Evolutionary conservation across 1,284 basidiomycete genomes (phyloP), one percentile per base, ranked within the genome.

Genomic region (Cystobasidium slooffiae): DNA sequence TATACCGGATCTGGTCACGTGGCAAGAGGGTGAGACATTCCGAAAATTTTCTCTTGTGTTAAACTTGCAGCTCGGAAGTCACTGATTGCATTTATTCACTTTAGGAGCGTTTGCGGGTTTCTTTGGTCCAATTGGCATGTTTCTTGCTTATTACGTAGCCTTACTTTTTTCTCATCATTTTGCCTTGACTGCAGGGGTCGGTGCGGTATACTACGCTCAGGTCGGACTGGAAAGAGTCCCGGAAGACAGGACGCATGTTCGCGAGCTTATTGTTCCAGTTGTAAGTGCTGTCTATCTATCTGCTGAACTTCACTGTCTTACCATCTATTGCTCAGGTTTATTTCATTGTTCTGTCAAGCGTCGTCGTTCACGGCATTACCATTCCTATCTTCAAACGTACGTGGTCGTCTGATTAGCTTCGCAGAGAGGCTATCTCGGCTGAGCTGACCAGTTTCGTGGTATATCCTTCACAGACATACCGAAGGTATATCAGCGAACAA

Each of bases 301-400:
- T n/a, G n/a, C n/a, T n/a, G n/a, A n/a, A n/a, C n/a, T n/a, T n/a
- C n/a, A n/a, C n/a, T n/a, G n/a, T n/a, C n/a, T n/a, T n/a, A n/a
- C n/a, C n/a, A n/a, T n/a, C n/a, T n/a, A n/a, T n/a, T n/a, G n/a
- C n/a, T n/a, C n/a, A 65, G 31, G 85, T 86, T 10, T 83, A 86
- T 68, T 86, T 87, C 76, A 80, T 85, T 58, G 84, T 86, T 14
- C 82, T 87, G 64, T 82, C 83, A 0, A 85, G 84, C 0, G 83
- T 86, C 3, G 76, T 86, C 52, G 82, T 84, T 0, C 86, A 87
- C 76, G 86, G 78, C n/a, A 69, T 78, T 47, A 77, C 78, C 0
- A 78, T 79, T 37, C 78, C 78, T 1, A 44, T 78, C 20, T 72
- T 74, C 12, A 75, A 74, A n/a, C 69, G 51, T 46, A 63, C 20